These are phyloP conservation scores for Simplicillium sp. DNA, from an alignment of 2,329 filamentous ascomycete genomes.

Conservation along the genomic window DNA sequence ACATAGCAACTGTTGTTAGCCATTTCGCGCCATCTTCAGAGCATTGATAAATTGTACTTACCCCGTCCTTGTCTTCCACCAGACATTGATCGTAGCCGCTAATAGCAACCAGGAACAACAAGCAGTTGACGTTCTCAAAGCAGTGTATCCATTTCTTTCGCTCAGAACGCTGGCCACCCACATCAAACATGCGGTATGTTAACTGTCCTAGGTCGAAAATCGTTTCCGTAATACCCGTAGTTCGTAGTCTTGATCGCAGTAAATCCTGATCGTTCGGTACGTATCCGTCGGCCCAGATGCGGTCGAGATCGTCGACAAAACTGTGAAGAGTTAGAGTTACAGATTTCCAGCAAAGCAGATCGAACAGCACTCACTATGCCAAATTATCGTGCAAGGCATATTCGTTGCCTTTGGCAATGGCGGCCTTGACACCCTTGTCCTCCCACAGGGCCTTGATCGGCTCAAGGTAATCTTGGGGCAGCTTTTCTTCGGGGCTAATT, in stretches of 20 bases:
- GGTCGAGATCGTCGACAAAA: conserved; percentile 73
- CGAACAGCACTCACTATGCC: conserved; percentile 60
- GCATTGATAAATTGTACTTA: conserved; percentile 36
- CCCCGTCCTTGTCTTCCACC: conserved; percentile 91
- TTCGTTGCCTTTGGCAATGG: conserved; percentile 91
- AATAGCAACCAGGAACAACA: conserved; percentile 89
- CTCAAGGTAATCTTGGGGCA: conserved; percentile 67
- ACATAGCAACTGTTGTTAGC: conserved; percentile 10
- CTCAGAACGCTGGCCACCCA: conserved; percentile 84
- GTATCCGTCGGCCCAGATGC: conserved; percentile 68
- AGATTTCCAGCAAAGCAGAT: conserved; percentile 7
- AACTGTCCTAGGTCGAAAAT: conserved; percentile 86
- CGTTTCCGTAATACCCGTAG: conserved; percentile 93
- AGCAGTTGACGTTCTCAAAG: conserved; percentile 86
- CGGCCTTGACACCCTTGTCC: conserved; percentile 73
- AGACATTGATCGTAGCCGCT: conserved; percentile 95
- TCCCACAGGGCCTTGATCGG: conserved; percentile 80
- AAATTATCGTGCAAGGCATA: conserved; percentile 95
- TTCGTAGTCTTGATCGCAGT: conserved; percentile 78
- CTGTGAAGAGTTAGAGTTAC: conserved; percentile 32
- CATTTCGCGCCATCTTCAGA: neutral
- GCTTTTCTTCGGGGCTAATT: conserved; percentile 69
- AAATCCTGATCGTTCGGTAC: conserved; percentile 92
- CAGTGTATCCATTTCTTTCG: conserved; percentile 98
- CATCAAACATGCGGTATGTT: conserved; percentile 95